Base-by-base conservation (phyloP, 805 yeast species). In the Tetrapisispora pingtungensis region DNA sequence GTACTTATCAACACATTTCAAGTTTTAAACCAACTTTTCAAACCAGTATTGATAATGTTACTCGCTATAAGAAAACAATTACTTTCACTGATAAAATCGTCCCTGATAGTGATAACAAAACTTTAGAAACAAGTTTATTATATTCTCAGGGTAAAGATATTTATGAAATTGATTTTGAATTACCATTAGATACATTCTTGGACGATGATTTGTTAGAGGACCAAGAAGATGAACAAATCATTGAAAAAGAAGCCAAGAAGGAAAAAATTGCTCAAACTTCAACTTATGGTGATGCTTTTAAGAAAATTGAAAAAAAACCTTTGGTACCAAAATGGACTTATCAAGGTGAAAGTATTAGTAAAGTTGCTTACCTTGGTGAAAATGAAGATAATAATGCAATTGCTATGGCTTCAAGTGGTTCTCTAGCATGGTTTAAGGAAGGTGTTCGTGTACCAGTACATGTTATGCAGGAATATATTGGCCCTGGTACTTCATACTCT, bases 221-320 rank as follows among this genome's bases (percentile, higher is more conserved):
- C 10, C 39, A 44, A 7, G 33, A 44, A 30, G 31, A 43, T 20
- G 33, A 24, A 7, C 27, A 18, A 15, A 18, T 22, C 3, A 15
- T 18, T 13, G 39, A 38, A 14, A 30, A 36, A 13, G 31, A 36
- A 19, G 36, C 37, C 15, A 36, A 36, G 27, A 36, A 7, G 18
- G 39, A 24, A 15, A 26, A 36, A 26, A 36, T 36, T 24, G 27
- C 20, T 4, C 17, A 59, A 20, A 71, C 68, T 33, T 88, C 87
- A 3, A 89, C 81, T 54, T 69, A 70, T 41, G 94, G 82, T 35
- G 90, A 81, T 47, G 87, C 81, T 2, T 72, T 82, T 34, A 80
- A 75, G 22, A 86, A 78, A 45, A 46, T 51, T 12, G 58, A 56
- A 36, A 43, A 47, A 10, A 46, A 43, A 12, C 48, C 51, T n/a